These are phyloP conservation scores for Euclidium syriacum DNA, from an alignment of 345 rosid genomes.

Conservation along the genomic window DNA sequence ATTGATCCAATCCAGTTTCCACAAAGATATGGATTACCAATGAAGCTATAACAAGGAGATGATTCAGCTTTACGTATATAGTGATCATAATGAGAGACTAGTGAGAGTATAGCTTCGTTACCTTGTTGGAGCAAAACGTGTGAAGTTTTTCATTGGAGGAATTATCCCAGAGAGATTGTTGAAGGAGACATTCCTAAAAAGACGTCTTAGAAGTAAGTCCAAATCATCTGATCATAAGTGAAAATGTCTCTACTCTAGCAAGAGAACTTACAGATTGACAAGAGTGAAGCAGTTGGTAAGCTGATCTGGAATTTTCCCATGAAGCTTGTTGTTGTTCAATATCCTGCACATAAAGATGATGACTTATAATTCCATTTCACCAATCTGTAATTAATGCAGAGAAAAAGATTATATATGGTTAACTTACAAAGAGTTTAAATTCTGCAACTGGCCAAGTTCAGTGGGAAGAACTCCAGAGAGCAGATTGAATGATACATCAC, in stretches of 20 bases:
- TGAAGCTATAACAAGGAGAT: constrained; percentile 41
- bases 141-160: constrained; percentile 58
- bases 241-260: background rate
- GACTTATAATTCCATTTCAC: no score
- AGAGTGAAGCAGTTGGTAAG: constrained; percentile 80
- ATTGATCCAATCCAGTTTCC: constrained; percentile 83
- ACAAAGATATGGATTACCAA: constrained; percentile 74
- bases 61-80: background rate
- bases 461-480: constrained; percentile 64
- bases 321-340: constrained; percentile 65
- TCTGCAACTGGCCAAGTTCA: constrained; percentile 84
- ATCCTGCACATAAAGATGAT: constrained; percentile 38
- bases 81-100: background rate
- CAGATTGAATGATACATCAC: constrained; percentile 77
- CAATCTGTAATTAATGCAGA: background rate
- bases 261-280: constrained; percentile 44
- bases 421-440: constrained; percentile 68
- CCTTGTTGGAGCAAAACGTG: constrained; percentile 68
- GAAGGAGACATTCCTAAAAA: constrained; percentile 69
- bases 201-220: background rate
- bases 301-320: constrained; percentile 80
- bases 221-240: background rate
- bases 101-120: constrained; percentile 19
- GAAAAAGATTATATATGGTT: background rate
- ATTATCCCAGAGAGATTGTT: constrained; percentile 79